Conservation (phyloP, 441 rosid genomes). For the Mallotus repandus region DNA sequence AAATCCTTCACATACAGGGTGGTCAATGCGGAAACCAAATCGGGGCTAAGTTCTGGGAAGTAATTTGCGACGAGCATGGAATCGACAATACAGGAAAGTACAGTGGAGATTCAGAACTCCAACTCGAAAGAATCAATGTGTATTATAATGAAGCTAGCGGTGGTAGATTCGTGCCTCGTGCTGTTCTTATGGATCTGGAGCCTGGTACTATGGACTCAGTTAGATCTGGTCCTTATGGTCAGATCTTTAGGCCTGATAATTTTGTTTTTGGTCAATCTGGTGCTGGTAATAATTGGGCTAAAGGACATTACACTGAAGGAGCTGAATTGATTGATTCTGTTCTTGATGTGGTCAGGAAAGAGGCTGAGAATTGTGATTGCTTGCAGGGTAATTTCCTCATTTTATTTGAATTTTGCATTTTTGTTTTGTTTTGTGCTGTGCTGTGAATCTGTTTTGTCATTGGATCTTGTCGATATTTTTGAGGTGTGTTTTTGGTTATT, state of each 20-base stretch:
- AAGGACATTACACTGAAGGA: conserved; percentile 52
- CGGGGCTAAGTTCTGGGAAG: conserved; percentile 55
- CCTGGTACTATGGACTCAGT: conserved; percentile 54
- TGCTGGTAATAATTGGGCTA: conserved; percentile 53
- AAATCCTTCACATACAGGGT: conserved; percentile 48
- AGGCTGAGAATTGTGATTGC: conserved; percentile 52
- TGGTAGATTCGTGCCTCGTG: conserved; percentile 48
- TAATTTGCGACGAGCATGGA: conserved; percentile 54
- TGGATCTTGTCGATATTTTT: not conserved
- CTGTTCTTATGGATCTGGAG: conserved; percentile 57
- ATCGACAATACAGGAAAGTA: conserved; percentile 42
- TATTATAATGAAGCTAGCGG: conserved; percentile 52
- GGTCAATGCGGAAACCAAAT: conserved; percentile 56
- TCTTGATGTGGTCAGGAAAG: conserved; percentile 51
- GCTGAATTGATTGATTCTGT: conserved; percentile 52
- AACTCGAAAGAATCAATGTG: conserved; percentile 48
- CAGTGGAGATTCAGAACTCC: conserved; percentile 45
- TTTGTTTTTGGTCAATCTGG: conserved; percentile 50
- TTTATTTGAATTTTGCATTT: not conserved
- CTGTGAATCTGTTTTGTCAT: not conserved
- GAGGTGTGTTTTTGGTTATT: not conserved
- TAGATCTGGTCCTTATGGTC: conserved; percentile 51
- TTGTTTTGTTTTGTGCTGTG: not conserved
- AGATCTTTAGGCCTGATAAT: conserved; percentile 49
- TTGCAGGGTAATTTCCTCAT: conserved; percentile 37